A percentile compares a stretch with the other conserved stretches of the same genome.
These are phyloP conservation scores for Lepidopterella palustris DNA, from an alignment of 495 filamentous ascomycete genomes.

Conservation along the genomic window DNA sequence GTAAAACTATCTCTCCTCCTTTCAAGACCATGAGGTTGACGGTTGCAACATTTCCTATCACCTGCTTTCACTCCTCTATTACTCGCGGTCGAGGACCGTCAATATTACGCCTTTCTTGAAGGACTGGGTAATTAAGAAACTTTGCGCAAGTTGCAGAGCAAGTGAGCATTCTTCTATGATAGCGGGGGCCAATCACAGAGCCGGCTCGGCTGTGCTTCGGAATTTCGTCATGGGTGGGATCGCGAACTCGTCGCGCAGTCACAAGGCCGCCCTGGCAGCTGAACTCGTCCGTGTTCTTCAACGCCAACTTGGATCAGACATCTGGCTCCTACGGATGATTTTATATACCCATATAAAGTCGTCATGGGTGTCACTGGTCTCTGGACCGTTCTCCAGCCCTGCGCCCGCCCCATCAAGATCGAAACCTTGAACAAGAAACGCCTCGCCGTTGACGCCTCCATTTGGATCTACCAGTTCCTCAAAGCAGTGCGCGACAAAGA, in stretches of 20 bases:
- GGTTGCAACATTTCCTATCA: too few relatives aligned
- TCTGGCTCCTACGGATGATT: slow-evolving; percentile 4
- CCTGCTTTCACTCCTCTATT: too few relatives aligned
- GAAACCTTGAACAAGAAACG: slow-evolving; percentile 93
- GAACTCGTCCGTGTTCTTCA: not conserved
- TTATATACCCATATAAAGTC: slow-evolving; percentile 1
- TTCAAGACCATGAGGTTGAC: too few relatives aligned
- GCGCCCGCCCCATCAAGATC: slow-evolving; percentile 83
- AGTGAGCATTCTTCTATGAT: too few relatives aligned
- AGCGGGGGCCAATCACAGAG: too few relatives aligned
- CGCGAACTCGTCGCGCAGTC: slow-evolving; percentile 23
- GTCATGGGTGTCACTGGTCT: slow-evolving; percentile 95
- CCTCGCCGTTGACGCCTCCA: slow-evolving; percentile 93
- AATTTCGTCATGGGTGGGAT: not conserved
- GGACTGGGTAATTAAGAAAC: too few relatives aligned
- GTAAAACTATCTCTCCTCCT: too few relatives aligned
- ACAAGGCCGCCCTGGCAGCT: slow-evolving; percentile 18
- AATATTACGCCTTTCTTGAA: too few relatives aligned
- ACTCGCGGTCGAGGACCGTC: too few relatives aligned
- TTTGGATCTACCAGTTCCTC: slow-evolving; percentile 99
- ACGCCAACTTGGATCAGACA: not conserved
- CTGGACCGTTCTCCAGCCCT: slow-evolving; percentile 90
- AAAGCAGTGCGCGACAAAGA: slow-evolving; percentile 98
- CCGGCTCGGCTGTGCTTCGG: too few relatives aligned
- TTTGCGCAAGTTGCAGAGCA: too few relatives aligned